Conservation (phyloP, 139 green algal genomes). For the Chlamydomonas asymmetrica region DNA sequence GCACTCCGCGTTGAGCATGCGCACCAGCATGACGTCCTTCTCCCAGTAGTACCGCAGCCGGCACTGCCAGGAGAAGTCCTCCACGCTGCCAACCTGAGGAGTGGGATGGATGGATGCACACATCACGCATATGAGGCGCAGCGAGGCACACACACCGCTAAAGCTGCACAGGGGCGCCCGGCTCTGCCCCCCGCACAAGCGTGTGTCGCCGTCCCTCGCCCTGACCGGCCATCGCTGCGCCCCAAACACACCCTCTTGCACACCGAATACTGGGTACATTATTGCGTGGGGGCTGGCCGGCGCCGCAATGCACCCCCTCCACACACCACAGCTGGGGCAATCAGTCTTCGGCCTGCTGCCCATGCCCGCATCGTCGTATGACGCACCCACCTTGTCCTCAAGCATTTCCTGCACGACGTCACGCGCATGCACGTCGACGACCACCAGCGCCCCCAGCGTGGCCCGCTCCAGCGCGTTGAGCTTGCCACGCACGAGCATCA, state of each 20-base stretch:
- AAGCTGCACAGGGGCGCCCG: no score
- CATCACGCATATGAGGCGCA: no score
- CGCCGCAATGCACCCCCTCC: neutral
- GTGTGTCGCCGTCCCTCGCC: no score
- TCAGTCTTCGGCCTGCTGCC: no score
- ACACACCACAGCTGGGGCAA: no score
- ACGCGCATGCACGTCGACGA: slow-evolving; percentile 67
- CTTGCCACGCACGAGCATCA: slow-evolving; percentile 62
- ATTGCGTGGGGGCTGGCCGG: neutral
- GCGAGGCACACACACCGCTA: no score
- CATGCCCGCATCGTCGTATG: no score
- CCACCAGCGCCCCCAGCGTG: slow-evolving; percentile 63
- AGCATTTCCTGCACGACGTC: slow-evolving; percentile 66
- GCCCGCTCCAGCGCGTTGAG: slow-evolving; percentile 51
- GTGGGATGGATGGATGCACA: no score
- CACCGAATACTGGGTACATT: no score
- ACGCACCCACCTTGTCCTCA: slow-evolving; percentile 37
- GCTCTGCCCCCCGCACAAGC: no score
- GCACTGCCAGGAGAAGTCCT: slow-evolving; percentile 52
- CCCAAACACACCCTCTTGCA: neutral
- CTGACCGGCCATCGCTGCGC: no score
- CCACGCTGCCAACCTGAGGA: slow-evolving; percentile 30
- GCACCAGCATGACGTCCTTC: slow-evolving; percentile 39
- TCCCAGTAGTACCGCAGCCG: slow-evolving; percentile 61
- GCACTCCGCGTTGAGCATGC: slow-evolving; percentile 55